Conservation (phyloP, 2,329 filamentous ascomycete species). For the Colletotrichum lupini region DNA sequence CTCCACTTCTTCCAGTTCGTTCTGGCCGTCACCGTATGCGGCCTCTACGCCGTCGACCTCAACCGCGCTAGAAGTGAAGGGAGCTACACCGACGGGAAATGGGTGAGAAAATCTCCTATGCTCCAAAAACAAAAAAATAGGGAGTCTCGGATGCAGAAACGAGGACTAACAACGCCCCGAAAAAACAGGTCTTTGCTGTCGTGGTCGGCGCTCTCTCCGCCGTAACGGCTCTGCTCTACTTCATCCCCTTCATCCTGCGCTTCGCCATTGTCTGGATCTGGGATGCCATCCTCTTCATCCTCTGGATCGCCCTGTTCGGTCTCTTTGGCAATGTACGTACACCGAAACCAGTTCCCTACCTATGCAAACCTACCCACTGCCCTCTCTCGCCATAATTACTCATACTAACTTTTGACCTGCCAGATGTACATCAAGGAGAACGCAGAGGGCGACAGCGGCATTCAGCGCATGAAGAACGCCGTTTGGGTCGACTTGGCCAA, state of each 20-base stretch:
- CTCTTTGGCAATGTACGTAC: slow-evolving; percentile 75
- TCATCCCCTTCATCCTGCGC: slow-evolving; percentile 70
- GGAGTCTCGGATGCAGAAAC: not conserved
- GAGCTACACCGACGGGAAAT: slow-evolving; percentile 71
- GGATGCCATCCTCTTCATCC: slow-evolving; percentile 78
- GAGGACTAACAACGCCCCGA: not conserved
- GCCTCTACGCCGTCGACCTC: slow-evolving; percentile 80
- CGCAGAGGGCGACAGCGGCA: slow-evolving; percentile 69
- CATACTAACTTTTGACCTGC: not conserved
- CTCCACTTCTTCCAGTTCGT: slow-evolving; percentile 83
- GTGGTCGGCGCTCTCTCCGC: slow-evolving; percentile 75
- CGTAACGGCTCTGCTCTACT: slow-evolving; percentile 72
- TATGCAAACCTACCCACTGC: not conserved
- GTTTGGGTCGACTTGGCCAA: slow-evolving; percentile 85
- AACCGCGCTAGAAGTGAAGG: slow-evolving; percentile 60
- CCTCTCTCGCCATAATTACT: not conserved
- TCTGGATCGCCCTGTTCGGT: slow-evolving; percentile 86
- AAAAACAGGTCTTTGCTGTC: slow-evolving; percentile 73
- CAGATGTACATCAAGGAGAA: slow-evolving; percentile 79
- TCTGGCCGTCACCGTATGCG: slow-evolving; percentile 80
- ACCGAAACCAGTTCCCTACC: not conserved
- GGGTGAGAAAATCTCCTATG: slow-evolving; percentile 59
- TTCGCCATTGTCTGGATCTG: slow-evolving; percentile 70
- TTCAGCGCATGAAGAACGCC: slow-evolving; percentile 84
- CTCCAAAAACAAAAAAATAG: too few species aligned